phyloP scores from a whole-genome alignment of 73 alveolate species.

The Stentor roeselii region DNA sequence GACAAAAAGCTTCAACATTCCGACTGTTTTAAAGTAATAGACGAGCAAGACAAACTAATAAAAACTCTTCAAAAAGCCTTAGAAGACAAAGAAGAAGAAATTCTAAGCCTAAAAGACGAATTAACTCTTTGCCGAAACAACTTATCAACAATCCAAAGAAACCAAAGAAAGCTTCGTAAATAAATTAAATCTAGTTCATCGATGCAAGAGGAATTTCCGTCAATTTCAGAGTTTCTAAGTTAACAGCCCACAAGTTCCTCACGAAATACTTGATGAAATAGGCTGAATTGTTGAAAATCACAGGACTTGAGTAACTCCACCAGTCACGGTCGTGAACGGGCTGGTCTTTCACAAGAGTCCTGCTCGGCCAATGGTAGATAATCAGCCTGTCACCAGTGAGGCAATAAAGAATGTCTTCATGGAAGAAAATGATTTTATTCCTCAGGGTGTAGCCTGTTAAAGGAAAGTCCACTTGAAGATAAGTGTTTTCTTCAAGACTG shows the following conservation, averaged over 20 bases:
- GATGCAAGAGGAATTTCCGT: too few relatives aligned
- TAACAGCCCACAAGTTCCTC: not conserved
- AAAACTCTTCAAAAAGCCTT: too few relatives aligned
- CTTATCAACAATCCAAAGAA: too few relatives aligned
- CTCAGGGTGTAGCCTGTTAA: too few relatives aligned
- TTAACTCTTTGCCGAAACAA: too few relatives aligned
- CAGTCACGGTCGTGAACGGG: not conserved
- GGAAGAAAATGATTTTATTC: not conserved
- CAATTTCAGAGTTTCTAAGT: not conserved
- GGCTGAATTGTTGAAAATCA: not conserved
- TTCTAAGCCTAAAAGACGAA: too few relatives aligned
- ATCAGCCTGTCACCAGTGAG: not conserved
- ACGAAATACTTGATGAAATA: constrained; percentile 7
- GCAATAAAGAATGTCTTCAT: not conserved
- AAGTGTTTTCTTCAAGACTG: not conserved
- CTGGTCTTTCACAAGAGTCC: not conserved
- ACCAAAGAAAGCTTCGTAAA: too few relatives aligned
- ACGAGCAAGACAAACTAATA: too few relatives aligned
- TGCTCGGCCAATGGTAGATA: not conserved
- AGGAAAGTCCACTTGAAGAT: not conserved
- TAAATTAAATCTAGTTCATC: too few relatives aligned
- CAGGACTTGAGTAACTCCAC: not conserved
- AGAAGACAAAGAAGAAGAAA: too few relatives aligned
- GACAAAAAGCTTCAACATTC: too few relatives aligned
- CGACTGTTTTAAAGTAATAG: too few relatives aligned